phyloP scores from a whole-genome alignment of 257 asterid species.

The Mentha longifolia region DNA sequence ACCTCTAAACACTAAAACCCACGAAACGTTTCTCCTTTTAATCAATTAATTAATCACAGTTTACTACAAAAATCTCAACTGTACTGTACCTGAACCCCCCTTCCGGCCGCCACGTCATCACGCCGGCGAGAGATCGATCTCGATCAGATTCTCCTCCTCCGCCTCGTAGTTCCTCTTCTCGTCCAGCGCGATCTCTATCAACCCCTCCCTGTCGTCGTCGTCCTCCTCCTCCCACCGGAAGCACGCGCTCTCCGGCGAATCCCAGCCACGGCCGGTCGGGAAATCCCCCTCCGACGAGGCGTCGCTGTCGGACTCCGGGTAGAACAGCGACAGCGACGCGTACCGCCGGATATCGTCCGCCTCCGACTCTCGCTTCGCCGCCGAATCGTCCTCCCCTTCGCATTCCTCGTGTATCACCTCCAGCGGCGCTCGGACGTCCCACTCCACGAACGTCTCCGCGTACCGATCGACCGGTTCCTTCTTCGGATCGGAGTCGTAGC shows the following conservation, averaged over 20 bases:
- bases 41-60: conserved; percentile 30
- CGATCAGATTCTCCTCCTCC: conserved; percentile 86
- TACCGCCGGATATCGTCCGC: conserved; percentile 52
- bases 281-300: conserved; percentile 65
- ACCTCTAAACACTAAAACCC: conserved; percentile 44
- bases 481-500: background rate
- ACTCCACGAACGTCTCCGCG: conserved; percentile 58
- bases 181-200: conserved; percentile 77
- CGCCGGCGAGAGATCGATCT: conserved; percentile 69
- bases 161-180: conserved; percentile 50
- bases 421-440: conserved; percentile 92
- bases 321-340: conserved; percentile 70
- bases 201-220: conserved; percentile 56
- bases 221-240: conserved; percentile 73
- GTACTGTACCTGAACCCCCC: conserved; percentile 33
- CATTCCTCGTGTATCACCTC: conserved; percentile 81
- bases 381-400: conserved; percentile 59
- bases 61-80: conserved; percentile 12
- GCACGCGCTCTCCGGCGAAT: conserved; percentile 45
- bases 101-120: conserved; percentile 35
- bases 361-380: conserved; percentile 48
- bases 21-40: conserved; percentile 34
- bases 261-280: conserved; percentile 42
- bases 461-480: conserved; percentile 13
- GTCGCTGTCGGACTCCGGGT: conserved; percentile 88